Evolutionary conservation across 345 rosid species (phyloP).

Genomic region (Camelina sativa): DNA sequence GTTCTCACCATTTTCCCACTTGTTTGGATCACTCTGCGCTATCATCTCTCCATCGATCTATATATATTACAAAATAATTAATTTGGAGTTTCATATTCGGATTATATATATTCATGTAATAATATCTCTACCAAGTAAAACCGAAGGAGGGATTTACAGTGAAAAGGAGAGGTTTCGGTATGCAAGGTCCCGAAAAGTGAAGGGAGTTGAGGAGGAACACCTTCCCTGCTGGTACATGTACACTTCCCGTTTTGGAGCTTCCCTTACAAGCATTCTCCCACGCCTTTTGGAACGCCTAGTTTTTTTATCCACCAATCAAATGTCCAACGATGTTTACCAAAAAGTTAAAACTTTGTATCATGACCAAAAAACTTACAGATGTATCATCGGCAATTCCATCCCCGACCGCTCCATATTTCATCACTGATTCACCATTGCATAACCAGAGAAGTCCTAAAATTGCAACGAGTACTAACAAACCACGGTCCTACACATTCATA

Average conservation of each 20-base stretch:
- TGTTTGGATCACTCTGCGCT: conserved; percentile 37
- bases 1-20: conserved; percentile 37
- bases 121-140: not conserved
- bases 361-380: conserved; percentile 25
- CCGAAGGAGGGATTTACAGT: conserved; percentile 10
- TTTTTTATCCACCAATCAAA: not conserved
- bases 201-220: conserved; percentile 46
- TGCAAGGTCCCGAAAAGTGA: conserved; percentile 52
- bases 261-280: conserved; percentile 44
- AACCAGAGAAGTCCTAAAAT: not conserved
- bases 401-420: conserved; percentile 40
- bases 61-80: conserved; percentile 10
- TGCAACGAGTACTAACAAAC: not conserved
- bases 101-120: not conserved
- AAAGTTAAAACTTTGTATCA: not conserved
- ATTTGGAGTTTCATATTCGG: not conserved
- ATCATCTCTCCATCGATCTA: conserved; percentile 35
- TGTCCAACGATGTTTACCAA: not conserved
- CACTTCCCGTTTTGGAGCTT: conserved; percentile 6
- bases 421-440: conserved; percentile 39
- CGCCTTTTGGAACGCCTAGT: conserved; percentile 47
- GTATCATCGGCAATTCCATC: conserved; percentile 39
- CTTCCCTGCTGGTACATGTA: conserved; percentile 40
- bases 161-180: conserved; percentile 28
- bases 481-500: conserved; percentile 16